Evolutionary conservation across 2,329 filamentous ascomycete species (phyloP).

Genomic region (Fusarium sp.): DNA sequence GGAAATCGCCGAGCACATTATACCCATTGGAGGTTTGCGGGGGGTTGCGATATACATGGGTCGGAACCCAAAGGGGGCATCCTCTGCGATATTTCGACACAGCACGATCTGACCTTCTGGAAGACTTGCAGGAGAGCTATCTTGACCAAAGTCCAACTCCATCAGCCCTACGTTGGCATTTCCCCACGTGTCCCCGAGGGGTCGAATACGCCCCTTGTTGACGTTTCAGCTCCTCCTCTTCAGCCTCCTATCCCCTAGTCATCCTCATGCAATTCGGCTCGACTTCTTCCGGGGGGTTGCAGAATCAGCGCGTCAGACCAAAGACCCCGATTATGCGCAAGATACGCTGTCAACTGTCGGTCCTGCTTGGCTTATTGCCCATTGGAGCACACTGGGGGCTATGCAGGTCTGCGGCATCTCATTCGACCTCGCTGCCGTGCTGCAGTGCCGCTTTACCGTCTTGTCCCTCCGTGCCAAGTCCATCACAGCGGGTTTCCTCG

Average conservation of each 20-base stretch:
- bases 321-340: background rate
- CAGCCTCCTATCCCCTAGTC: background rate
- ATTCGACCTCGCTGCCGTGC: background rate
- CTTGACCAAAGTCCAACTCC: background rate
- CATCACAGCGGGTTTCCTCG: background rate
- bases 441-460: conserved; percentile 2
- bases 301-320: background rate
- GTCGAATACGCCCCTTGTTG: background rate
- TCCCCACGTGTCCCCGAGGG: background rate
- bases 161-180: background rate
- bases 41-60: background rate
- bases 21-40: background rate
- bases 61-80: background rate
- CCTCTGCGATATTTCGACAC: background rate
- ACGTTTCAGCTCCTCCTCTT: background rate
- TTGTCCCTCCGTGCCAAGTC: background rate
- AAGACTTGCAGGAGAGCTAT: background rate
- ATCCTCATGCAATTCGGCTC: background rate
- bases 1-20: background rate
- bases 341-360: background rate
- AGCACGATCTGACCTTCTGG: background rate
- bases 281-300: background rate
- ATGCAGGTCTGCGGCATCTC: background rate
- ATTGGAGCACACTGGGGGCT: background rate
- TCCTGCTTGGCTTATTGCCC: background rate